A percentile compares a stretch with the other conserved stretches of the same genome.
These are phyloP conservation scores for Nowakowskiella sp. DNA, from an alignment of 192 early-diverging fungal species.

Conservation along the genomic window DNA sequence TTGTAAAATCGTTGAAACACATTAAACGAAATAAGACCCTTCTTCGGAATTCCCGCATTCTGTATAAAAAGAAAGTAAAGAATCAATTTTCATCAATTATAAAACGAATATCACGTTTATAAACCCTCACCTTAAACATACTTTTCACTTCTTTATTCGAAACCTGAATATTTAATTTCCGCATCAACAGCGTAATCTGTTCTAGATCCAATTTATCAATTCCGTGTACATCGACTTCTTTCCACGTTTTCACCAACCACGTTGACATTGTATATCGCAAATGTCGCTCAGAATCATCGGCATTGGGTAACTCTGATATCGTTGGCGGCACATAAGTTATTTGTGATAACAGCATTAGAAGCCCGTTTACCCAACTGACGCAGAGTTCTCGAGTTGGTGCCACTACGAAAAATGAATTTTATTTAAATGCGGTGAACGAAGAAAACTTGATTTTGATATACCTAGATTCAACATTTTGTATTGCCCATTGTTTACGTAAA, in stretches of 20 bases:
- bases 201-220: conserved; percentile 33
- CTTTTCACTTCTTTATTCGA: conserved; percentile 53
- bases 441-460: not conserved
- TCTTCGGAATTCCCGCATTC: conserved; percentile 45
- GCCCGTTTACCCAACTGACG: conserved; percentile 35
- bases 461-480: conserved; percentile 49
- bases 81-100: conserved; percentile 11
- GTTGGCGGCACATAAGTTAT: conserved; percentile 11
- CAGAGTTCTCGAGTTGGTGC: conserved; percentile 31
- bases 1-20: conserved; percentile 57
- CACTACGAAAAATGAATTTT: conserved; percentile 17
- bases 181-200: conserved; percentile 35
- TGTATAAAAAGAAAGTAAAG: conserved; percentile 10
- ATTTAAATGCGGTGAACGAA: conserved; percentile 2
- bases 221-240: conserved; percentile 23
- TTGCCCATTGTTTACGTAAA: conserved; percentile 33
- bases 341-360: conserved; percentile 42
- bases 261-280: conserved; percentile 7
- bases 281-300: conserved; percentile 5
- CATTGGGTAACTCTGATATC: conserved; percentile 9
- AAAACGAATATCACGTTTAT: not conserved
- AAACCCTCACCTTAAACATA: conserved; percentile 39
- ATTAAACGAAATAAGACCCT: conserved; percentile 40
- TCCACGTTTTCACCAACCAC: conserved; percentile 40
- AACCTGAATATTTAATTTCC: conserved; percentile 55